Evolutionary conservation across 140 eudicot genomes (phyloP).

Genomic region (Bidens hawaiensis): DNA sequence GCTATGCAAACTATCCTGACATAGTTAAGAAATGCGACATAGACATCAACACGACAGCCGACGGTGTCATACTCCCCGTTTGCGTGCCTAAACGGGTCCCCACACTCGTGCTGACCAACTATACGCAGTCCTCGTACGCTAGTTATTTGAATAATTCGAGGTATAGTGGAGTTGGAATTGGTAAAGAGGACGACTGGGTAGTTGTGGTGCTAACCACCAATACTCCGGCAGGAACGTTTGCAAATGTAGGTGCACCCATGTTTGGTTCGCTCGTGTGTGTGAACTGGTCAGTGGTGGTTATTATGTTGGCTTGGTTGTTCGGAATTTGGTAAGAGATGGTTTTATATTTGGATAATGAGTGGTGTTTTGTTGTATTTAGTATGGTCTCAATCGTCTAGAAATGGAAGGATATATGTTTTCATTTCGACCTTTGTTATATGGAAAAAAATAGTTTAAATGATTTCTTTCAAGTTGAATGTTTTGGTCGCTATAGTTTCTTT

Average conservation of each 20-base stretch:
- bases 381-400: background rate
- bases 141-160: constrained; percentile 47
- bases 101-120: constrained; percentile 79
- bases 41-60: constrained; percentile 44
- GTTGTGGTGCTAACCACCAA: constrained; percentile 59
- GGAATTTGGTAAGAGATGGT: constrained; percentile 8
- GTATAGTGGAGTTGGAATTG: constrained; percentile 64
- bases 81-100: constrained; percentile 51
- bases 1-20: constrained; percentile 37
- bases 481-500: no score
- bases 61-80: constrained; percentile 66
- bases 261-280: background rate
- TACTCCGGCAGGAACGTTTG: constrained; percentile 46
- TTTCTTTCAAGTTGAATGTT: background rate
- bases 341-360: background rate
- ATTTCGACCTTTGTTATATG: no score
- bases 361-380: background rate
- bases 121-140: constrained; percentile 54
- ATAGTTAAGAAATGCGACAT: constrained; percentile 51
- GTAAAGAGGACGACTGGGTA: constrained; percentile 73
- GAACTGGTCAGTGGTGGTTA: background rate
- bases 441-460: background rate
- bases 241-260: constrained; percentile 20
- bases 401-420: background rate
- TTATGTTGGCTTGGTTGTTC: constrained; percentile 23